These are phyloP conservation scores for Didymella arachidicola DNA, from an alignment of 2,329 filamentous ascomycete species.

Conservation along the genomic window DNA sequence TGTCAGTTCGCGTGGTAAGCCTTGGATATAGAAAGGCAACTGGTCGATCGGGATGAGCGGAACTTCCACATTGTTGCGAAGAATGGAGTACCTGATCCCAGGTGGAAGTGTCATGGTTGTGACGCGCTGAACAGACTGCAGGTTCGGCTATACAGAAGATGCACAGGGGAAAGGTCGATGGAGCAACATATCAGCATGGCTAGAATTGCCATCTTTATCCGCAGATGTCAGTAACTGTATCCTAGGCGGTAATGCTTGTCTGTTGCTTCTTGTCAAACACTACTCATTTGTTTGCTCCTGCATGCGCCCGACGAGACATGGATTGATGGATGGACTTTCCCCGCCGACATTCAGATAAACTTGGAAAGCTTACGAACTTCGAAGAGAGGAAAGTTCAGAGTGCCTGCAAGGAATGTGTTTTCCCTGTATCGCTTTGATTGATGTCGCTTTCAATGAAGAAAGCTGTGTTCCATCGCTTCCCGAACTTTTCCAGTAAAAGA, in stretches of 20 bases:
- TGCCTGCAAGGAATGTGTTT: not conserved
- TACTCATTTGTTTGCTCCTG: not conserved
- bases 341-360: not conserved
- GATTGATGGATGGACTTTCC: not conserved
- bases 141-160: not conserved
- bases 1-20: slow-evolving; percentile 47
- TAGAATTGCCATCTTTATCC: slow-evolving; percentile 4
- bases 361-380: not conserved
- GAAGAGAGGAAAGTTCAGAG: not conserved
- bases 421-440: not conserved
- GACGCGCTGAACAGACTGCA: not conserved
- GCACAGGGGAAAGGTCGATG: not conserved
- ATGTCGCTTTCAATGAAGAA: not conserved
- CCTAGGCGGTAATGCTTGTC: slow-evolving; percentile 27
- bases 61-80: slow-evolving; percentile 47
- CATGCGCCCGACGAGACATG: not conserved
- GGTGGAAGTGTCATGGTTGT: slow-evolving; percentile 18
- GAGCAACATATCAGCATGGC: not conserved
- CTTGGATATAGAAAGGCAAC: slow-evolving; percentile 52
- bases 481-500: not conserved
- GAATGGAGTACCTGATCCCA: slow-evolving; percentile 47
- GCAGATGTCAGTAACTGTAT: slow-evolving; percentile 3
- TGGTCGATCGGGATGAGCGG: slow-evolving; percentile 56
- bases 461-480: not conserved
- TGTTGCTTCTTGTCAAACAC: slow-evolving; percentile 2